Conservation (phyloP, 345 rosid genomes). For the Brassica incana region DNA sequence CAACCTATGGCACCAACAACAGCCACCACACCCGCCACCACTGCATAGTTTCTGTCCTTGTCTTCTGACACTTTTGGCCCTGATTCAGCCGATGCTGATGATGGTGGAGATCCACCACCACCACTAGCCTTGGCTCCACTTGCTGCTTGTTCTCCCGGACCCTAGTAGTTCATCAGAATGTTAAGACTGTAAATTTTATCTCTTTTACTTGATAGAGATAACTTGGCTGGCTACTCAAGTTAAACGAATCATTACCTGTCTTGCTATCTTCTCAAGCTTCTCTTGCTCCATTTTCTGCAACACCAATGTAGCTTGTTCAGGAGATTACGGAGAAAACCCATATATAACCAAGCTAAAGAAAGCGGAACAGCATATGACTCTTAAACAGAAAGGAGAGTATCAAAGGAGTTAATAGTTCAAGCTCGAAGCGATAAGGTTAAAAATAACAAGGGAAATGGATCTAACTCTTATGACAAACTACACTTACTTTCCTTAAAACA, state of each 20-base stretch:
- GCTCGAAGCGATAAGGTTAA: background rate
- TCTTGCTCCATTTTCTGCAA: conserved; percentile 89
- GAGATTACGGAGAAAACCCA: background rate
- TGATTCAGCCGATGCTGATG: conserved; percentile 51
- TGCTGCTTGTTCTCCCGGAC: conserved; percentile 55
- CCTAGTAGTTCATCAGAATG: conserved; percentile 48
- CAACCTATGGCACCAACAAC: conserved; percentile 72
- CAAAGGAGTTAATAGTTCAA: too few species aligned
- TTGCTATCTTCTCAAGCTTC: conserved; percentile 86
- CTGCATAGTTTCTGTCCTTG: conserved; percentile 76
- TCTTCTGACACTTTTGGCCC: conserved; percentile 69
- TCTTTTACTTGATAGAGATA: background rate
- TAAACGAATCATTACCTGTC: conserved; percentile 54
- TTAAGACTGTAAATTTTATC: background rate
- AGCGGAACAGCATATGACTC: background rate
- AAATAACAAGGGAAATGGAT: background rate
- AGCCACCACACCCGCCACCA: conserved; percentile 71
- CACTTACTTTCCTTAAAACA: background rate
- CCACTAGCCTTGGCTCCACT: conserved; percentile 47
- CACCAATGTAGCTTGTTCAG: background rate
- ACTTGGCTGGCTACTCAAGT: background rate
- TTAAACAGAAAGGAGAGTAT: background rate
- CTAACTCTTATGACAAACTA: background rate
- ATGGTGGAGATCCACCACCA: conserved; percentile 9
- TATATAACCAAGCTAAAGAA: background rate